Conservation (phyloP, 1,139 yeast genomes). For the Lodderomyces jiufengensis region DNA sequence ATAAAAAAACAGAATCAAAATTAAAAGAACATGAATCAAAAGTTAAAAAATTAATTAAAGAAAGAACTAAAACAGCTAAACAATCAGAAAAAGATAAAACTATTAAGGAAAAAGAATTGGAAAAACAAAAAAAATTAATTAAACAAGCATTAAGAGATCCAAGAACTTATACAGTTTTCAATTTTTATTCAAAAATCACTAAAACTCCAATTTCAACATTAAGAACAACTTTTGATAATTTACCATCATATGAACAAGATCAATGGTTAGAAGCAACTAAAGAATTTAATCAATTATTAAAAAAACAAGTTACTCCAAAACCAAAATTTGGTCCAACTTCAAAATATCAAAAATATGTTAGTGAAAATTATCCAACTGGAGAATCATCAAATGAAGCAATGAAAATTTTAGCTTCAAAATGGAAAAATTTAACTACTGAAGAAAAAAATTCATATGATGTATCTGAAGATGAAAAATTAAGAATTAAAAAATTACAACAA, state of each 20-base stretch:
- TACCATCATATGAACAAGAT: slow-evolving; percentile 26
- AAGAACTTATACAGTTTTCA: slow-evolving; percentile 4
- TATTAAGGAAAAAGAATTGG: slow-evolving; percentile 16
- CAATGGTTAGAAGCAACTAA: slow-evolving; percentile 23
- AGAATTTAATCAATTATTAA: slow-evolving; percentile 25
- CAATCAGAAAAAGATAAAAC: slow-evolving; percentile 10
- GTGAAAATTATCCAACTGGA: slow-evolving; percentile 24
- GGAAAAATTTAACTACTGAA: slow-evolving; percentile 27
- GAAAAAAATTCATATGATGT: slow-evolving; percentile 31
- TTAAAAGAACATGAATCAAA: slow-evolving; percentile 6
- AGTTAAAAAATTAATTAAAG: slow-evolving; percentile 20
- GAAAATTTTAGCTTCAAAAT: slow-evolving; percentile 25
- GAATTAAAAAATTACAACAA: slow-evolving; percentile 16
- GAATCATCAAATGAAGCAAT: slow-evolving; percentile 25
- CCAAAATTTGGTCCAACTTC: slow-evolving; percentile 36
- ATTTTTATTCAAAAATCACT: slow-evolving; percentile 16
- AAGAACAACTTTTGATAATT: slow-evolving; percentile 9
- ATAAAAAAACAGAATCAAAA: not conserved
- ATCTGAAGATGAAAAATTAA: slow-evolving; percentile 17
- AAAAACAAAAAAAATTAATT: slow-evolving; percentile 6
- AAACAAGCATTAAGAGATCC: slow-evolving; percentile 10
- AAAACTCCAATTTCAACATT: slow-evolving; percentile 11
- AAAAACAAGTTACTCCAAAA: slow-evolving; percentile 27
- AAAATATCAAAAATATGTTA: slow-evolving; percentile 30
- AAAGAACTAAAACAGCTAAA: slow-evolving; percentile 17